Evolutionary conservation across 768 basidiomycete genomes (phyloP), one percentile per base, ranked within the genome.

Genomic region (Pleurotus pulmonarius): DNA sequence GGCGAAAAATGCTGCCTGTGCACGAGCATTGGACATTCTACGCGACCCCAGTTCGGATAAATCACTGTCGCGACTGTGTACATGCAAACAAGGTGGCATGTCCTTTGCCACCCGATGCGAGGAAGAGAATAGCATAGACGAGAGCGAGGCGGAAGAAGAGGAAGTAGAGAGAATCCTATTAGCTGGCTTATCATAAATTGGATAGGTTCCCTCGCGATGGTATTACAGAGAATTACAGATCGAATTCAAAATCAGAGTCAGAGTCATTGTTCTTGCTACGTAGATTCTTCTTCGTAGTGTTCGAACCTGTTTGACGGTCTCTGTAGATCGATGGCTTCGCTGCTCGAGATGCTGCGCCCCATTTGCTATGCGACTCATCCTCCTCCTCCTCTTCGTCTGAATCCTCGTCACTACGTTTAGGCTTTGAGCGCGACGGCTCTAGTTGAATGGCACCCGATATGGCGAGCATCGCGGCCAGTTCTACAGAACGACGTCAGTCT

Each of bases 1-100:
- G n/a, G 85, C 87, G 3, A 88, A 85, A 63, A 85, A 83, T 25
- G 75, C 85, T 45, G 88, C 84, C 1, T 79, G 88, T 1, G 86
- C 88, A 65, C 72, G 77, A 22, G 87, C 88, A 0, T 68, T 83
- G 40, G 64, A 70, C n/a, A 67, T 81, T 26, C 71, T 91, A 56
- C 73, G 70, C 55, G 80, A 86, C 57, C 57, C 71, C 1, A 63
- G 61, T 16, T 79, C 77, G 22, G 76, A 78, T 0, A 75, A 76
- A 55, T 72, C 66, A 43, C 67, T 91, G 26, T 58, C 66, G 2
- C 57, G 63, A 12, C 20, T 80, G 6, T 81, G 79, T 55, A 65
- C 67, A 43, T 81, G 79, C 52, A 55, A 55, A 47, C 51, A 55
- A 43, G 54, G 41, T 9, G n/a, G 39, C 13, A 9, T 7, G 1